A percentile compares a stretch with the other conserved stretches of the same genome.
These are phyloP conservation scores for Claviceps sp. DNA, from an alignment of 2,329 filamentous ascomycete species.

Conservation along the genomic window DNA sequence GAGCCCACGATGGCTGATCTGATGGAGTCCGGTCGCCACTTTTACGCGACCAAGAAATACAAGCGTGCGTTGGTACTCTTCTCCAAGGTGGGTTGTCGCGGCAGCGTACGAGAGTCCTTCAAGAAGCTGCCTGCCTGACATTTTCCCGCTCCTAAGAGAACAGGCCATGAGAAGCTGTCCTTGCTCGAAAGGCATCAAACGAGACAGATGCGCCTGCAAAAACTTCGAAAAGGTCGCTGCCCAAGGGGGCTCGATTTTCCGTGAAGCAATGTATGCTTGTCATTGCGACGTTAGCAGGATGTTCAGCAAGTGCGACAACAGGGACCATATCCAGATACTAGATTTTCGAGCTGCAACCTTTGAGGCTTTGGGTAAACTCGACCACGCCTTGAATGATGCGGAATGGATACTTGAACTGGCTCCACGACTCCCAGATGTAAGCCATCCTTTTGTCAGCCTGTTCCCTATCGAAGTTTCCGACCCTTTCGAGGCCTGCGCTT, in stretches of 20 bases:
- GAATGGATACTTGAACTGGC: slow-evolving; percentile 31
- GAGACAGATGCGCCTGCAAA: slow-evolving; percentile 10
- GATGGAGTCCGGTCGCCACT: slow-evolving; percentile 16
- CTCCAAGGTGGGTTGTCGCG: slow-evolving; percentile 17
- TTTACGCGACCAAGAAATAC: slow-evolving; percentile 21
- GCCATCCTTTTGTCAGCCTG: neutral
- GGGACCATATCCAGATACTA: slow-evolving; percentile 25
- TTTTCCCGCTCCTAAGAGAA: neutral
- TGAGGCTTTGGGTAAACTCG: slow-evolving; percentile 24
- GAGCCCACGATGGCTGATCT: no score
- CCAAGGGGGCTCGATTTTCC: slow-evolving; percentile 23
- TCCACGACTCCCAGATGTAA: slow-evolving; percentile 26
- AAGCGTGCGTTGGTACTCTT: slow-evolving; percentile 24
- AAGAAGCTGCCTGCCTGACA: neutral
- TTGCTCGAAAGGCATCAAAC: slow-evolving; percentile 20
- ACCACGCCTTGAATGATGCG: slow-evolving; percentile 25
- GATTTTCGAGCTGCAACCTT: slow-evolving; percentile 29
- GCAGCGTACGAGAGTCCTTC: neutral
- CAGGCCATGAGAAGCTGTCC: slow-evolving; percentile 24
- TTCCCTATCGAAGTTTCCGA: neutral
- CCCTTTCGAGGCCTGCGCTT: no score
- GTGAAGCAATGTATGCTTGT: slow-evolving; percentile 28
- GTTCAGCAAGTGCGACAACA: slow-evolving; percentile 26
- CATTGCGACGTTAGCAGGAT: slow-evolving; percentile 21
- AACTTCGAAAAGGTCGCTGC: slow-evolving; percentile 21